Conservation (phyloP, 148 eudicot genomes). For the Dysphania ambrosioides region DNA sequence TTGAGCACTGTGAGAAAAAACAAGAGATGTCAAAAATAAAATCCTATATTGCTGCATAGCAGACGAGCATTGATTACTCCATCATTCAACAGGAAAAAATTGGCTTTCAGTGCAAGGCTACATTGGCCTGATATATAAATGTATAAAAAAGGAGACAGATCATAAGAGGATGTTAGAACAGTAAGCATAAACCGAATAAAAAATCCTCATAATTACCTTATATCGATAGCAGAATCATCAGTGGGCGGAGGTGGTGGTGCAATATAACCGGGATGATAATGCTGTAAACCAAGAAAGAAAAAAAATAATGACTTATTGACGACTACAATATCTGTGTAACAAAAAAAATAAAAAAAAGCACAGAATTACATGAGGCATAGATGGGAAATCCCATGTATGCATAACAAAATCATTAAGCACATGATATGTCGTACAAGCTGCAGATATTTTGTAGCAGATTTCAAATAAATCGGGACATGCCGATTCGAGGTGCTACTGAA, state of each 20-base stretch:
- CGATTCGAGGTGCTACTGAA: not conserved
- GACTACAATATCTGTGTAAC: not conserved
- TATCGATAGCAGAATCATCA: constrained; percentile 67
- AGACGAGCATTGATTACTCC: not conserved
- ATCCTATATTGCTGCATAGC: constrained; percentile 2
- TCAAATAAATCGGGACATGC: not conserved
- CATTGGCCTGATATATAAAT: not conserved
- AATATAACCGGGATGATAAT: constrained; percentile 76
- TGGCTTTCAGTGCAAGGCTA: not conserved
- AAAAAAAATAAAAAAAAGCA: not conserved
- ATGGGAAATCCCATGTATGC: not conserved
- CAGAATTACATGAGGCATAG: not conserved
- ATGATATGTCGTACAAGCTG: not conserved
- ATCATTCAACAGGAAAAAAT: not conserved
- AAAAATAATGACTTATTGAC: constrained; percentile 13
- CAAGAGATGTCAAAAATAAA: not conserved
- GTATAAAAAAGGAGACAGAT: not conserved
- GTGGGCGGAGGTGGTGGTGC: constrained; percentile 61
- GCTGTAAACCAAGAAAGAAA: constrained; percentile 37
- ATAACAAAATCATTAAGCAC: not conserved
- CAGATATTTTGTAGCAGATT: not conserved
- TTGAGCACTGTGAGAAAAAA: constrained; percentile 35
- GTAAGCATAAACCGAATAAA: not conserved
- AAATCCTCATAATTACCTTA: constrained; percentile 51
- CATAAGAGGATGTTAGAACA: not conserved